phyloP scores from a whole-genome alignment of 2,329 filamentous ascomycete species.

The Fusarium marasasianum region DNA sequence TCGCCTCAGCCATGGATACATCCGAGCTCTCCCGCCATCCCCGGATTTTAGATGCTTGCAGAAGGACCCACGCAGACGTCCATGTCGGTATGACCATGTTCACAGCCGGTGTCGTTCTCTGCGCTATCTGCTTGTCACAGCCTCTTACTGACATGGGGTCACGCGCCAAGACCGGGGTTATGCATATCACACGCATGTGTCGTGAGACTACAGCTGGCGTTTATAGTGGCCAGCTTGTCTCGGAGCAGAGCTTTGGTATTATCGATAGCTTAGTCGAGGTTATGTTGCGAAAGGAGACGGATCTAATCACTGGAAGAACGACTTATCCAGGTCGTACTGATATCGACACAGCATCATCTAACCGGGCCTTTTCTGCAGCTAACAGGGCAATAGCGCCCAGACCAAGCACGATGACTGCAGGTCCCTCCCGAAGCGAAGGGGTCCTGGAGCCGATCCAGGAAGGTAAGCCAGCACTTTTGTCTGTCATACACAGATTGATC shows the following conservation, averaged over 20 bases:
- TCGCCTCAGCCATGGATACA: background rate
- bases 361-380: no score
- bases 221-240: background rate
- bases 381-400: no score
- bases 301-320: background rate
- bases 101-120: background rate
- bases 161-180: fast-evolving
- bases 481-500: no score
- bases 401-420: no score
- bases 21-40: fast-evolving
- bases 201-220: fast-evolving
- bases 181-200: background rate
- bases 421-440: no score
- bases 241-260: fast-evolving
- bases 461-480: no score
- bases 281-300: background rate
- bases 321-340: background rate
- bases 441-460: no score
- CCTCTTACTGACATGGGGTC: background rate
- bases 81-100: background rate
- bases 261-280: background rate
- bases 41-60: background rate
- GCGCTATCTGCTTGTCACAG: background rate
- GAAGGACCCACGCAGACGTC: background rate
- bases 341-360: no score